These are phyloP conservation scores for Malus sylvestris DNA, from an alignment of 306 rosid genomes.

Conservation along the genomic window DNA sequence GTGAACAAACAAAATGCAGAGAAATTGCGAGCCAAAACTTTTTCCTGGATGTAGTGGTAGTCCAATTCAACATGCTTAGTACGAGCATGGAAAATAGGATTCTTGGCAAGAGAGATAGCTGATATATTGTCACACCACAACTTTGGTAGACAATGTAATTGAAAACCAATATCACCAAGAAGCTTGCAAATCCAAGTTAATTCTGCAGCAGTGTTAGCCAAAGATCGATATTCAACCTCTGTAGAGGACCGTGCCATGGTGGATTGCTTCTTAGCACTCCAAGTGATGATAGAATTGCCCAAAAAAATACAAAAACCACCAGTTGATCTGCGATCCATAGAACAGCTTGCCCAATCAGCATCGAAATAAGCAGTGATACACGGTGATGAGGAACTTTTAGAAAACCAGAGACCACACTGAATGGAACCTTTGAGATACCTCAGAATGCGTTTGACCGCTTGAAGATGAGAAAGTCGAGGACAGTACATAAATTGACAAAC, in stretches of 20 bases:
- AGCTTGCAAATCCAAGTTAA: background rate
- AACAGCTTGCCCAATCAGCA: background rate
- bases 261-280: background rate
- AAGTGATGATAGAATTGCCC: background rate
- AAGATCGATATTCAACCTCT: background rate
- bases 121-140: background rate
- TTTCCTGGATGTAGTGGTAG: too few species aligned
- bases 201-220: background rate
- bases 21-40: background rate
- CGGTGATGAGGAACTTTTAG: fast-evolving
- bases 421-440: background rate
- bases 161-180: background rate
- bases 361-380: background rate
- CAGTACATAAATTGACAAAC: background rate
- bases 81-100: background rate
- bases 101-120: background rate
- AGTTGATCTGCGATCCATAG: background rate
- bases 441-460: background rate
- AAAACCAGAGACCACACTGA: background rate
- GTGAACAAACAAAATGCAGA: too few species aligned
- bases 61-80: background rate
- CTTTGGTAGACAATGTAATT: fast-evolving
- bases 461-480: background rate
- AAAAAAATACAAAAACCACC: background rate
- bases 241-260: background rate